Evolutionary conservation across 768 basidiomycete genomes (phyloP).

Genomic region (Mycena venus): DNA sequence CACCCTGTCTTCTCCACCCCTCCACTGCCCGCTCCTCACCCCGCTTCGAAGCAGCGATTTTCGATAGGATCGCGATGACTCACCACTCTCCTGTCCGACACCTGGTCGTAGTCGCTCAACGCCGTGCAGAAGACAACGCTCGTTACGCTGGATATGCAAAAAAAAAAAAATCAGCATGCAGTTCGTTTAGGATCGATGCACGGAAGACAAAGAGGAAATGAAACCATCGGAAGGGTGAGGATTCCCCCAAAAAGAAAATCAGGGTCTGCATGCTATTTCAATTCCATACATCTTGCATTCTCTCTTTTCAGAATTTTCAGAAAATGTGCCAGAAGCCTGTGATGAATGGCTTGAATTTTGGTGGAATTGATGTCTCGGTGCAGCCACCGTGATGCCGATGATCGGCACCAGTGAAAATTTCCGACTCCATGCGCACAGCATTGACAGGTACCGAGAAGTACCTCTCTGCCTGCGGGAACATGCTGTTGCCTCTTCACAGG

Average conservation of each 20-base stretch:
- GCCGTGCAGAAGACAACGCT: conserved; percentile 77
- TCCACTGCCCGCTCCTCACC: not conserved
- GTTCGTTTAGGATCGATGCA: not conserved
- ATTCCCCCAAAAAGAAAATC: not conserved
- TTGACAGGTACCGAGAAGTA: too few relatives aligned
- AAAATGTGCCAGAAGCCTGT: not conserved
- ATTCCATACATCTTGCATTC: too few relatives aligned
- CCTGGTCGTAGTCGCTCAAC: conserved; percentile 71
- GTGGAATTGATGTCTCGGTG: too few relatives aligned
- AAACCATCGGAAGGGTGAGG: too few relatives aligned
- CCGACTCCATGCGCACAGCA: too few relatives aligned
- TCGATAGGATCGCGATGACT: conserved; percentile 30
- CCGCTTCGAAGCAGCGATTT: not conserved
- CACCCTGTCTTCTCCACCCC: not conserved
- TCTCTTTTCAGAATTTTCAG: too few relatives aligned
- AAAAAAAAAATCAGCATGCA: not conserved
- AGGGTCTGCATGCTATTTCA: too few relatives aligned
- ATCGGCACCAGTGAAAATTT: too few relatives aligned
- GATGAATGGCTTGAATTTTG: too few relatives aligned
- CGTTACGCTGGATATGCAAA: conserved; percentile 54
- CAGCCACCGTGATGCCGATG: too few relatives aligned
- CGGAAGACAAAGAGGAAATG: not conserved
- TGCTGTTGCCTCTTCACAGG: too few relatives aligned
- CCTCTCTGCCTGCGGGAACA: too few relatives aligned
- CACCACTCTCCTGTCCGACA: conserved; percentile 63